Conservation (phyloP, 2,329 filamentous ascomycete genomes). For the Aspergillus texensis region DNA sequence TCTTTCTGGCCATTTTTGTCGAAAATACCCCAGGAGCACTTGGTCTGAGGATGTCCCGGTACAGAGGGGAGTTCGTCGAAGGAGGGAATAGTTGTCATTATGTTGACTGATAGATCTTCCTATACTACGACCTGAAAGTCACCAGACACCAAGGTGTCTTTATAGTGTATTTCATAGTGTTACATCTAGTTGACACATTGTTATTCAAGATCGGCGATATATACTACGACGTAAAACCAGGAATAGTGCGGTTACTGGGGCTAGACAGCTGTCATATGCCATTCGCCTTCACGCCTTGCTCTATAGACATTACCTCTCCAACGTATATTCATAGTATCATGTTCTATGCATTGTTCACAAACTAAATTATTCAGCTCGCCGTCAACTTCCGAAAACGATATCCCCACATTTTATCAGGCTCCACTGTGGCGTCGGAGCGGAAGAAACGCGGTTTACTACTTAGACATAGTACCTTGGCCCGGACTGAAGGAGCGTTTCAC, state of each 20-base stretch:
- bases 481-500: neutral
- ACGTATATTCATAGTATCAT: too few relatives aligned
- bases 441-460: too few relatives aligned
- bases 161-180: too few relatives aligned
- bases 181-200: too few relatives aligned
- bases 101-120: too few relatives aligned
- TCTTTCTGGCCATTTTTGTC: conserved; percentile 46
- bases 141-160: too few relatives aligned
- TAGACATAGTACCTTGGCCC: too few relatives aligned
- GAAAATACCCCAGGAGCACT: conserved; percentile 47
- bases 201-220: neutral
- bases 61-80: conserved; percentile 47
- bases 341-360: too few relatives aligned
- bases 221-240: neutral
- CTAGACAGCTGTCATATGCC: neutral
- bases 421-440: neutral
- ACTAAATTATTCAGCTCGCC: neutral
- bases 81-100: conserved; percentile 24
- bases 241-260: neutral
- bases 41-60: conserved; percentile 44
- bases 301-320: too few relatives aligned
- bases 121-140: too few relatives aligned
- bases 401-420: neutral
- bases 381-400: neutral
- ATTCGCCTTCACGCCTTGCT: neutral